phyloP scores from a whole-genome alignment of 164 flowering plant species.

The Macadamia integrifolia region DNA sequence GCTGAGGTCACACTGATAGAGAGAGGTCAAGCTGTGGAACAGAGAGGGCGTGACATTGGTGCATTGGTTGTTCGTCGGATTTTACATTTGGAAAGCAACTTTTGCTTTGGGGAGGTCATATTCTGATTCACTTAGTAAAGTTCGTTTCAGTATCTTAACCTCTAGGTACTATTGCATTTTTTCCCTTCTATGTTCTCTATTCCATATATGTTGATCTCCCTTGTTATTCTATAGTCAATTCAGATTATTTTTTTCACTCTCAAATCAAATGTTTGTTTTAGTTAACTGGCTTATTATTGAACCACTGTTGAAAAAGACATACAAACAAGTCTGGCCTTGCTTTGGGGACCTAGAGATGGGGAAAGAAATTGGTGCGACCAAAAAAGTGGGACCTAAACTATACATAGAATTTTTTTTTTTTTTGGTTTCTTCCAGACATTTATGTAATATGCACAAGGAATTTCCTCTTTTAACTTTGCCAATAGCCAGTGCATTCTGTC shows the following conservation, averaged over 20 bases:
- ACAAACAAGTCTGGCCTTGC: neutral
- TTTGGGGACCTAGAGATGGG: no score
- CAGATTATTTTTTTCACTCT: no score
- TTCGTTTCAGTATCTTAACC: neutral
- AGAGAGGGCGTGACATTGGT: conserved; percentile 97
- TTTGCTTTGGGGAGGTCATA: conserved; percentile 98
- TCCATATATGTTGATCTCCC: neutral
- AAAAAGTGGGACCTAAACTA: no score
- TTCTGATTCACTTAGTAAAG: conserved; percentile 22
- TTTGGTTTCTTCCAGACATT: no score
- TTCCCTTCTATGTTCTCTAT: neutral
- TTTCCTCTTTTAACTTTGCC: no score
- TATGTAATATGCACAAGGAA: no score
- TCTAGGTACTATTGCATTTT: no score
- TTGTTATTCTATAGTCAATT: neutral
- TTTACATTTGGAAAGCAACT: conserved; percentile 86
- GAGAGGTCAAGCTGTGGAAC: conserved; percentile 94
- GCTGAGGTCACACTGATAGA: conserved; percentile 89
- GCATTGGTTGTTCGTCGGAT: conserved; percentile 82
- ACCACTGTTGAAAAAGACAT: neutral
- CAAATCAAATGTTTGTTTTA: no score
- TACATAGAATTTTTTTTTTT: no score
- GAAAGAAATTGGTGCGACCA: no score
- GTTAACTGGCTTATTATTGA: no score
- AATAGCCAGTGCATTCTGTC: no score